These are phyloP conservation scores for Parathielavia hyrcaniae DNA, from an alignment of 495 filamentous ascomycete genomes.

Conservation along the genomic window DNA sequence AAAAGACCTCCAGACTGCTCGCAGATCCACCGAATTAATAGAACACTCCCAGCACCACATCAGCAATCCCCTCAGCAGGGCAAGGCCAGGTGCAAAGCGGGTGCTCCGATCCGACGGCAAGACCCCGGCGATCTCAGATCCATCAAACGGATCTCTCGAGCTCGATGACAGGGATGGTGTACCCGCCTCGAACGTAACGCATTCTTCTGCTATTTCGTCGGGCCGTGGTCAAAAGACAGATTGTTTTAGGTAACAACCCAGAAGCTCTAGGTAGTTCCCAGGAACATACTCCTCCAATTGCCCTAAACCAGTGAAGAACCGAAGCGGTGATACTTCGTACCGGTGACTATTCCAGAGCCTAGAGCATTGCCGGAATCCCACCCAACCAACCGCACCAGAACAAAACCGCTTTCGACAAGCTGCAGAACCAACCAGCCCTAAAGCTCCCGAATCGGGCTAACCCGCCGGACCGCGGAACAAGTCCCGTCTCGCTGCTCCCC, in stretches of 20 bases:
- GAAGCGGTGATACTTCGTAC: not conserved
- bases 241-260: not conserved
- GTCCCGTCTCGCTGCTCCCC: constrained; percentile 3
- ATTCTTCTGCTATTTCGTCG: not conserved
- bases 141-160: no score
- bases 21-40: no score
- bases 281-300: no score
- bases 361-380: no score
- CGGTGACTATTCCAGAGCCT: no score
- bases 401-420: constrained; percentile 3
- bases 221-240: not conserved
- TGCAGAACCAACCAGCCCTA: constrained; percentile 1
- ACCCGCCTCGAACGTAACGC: not conserved
- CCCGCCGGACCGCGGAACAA: not conserved
- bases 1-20: not conserved
- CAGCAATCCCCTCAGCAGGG: not conserved
- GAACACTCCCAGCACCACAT: not conserved
- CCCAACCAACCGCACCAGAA: not conserved
- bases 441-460: not conserved
- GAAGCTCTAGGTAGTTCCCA: no score
- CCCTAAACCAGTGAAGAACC: no score
- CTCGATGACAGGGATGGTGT: no score
- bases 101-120: not conserved
- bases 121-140: not conserved
- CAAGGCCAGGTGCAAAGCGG: not conserved